Evolutionary conservation across 768 basidiomycete species (phyloP).

Genomic region (Naganishia antarctica): DNA sequence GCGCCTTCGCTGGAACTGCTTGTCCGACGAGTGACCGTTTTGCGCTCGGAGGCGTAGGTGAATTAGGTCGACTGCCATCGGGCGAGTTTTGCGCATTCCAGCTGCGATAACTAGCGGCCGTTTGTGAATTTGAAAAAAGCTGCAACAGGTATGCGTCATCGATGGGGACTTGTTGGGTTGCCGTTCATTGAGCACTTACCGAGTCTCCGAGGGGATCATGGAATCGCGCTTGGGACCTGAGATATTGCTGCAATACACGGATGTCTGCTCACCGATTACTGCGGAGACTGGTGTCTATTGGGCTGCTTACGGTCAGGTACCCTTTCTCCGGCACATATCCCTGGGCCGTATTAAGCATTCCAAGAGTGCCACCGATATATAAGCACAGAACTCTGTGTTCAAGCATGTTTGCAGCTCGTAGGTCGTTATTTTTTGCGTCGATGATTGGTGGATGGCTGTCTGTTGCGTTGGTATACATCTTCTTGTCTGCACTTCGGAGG

Average conservation of each 20-base stretch:
- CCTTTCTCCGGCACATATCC: conserved; percentile 30
- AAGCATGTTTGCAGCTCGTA: too few relatives aligned
- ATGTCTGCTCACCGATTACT: neutral
- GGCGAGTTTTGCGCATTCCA: conserved; percentile 54
- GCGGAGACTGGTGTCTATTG: neutral
- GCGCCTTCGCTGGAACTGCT: conserved; percentile 27
- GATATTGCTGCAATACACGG: conserved; percentile 53
- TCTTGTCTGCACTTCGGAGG: too few relatives aligned
- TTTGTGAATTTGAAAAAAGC: conserved; percentile 71
- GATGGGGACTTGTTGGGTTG: neutral
- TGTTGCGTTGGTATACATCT: too few relatives aligned
- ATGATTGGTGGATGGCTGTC: too few relatives aligned
- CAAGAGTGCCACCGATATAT: conserved; percentile 24
- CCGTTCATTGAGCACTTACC: conserved; percentile 23
- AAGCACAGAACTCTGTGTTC: conserved; percentile 22
- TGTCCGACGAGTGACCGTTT: conserved; percentile 24
- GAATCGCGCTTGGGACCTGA: conserved; percentile 76
- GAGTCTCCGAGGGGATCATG: conserved; percentile 87
- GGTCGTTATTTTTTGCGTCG: too few relatives aligned
- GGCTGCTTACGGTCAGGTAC: conserved; percentile 25
- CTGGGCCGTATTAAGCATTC: conserved; percentile 20
- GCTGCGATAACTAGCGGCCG: conserved; percentile 71
- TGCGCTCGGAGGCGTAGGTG: conserved; percentile 1
- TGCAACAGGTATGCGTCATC: neutral
- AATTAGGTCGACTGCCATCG: neutral